Base-by-base conservation (phyloP, 371 early-diverging fungal species). In the Choanephora cucurbitarum region DNA sequence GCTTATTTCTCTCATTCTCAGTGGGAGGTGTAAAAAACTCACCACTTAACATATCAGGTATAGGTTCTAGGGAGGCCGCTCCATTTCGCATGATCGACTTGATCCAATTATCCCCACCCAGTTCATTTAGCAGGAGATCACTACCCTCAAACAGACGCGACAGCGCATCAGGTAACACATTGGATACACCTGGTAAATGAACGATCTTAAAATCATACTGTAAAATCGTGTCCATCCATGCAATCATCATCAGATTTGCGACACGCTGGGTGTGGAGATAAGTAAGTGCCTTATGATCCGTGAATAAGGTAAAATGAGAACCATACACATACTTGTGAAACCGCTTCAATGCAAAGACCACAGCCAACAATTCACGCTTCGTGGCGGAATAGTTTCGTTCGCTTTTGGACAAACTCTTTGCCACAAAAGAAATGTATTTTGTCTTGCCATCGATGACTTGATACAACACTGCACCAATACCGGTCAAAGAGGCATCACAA, bases 401-500 rank as follows among this genome's bases (percentile, higher is more conserved):
- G 11, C 40, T 40, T 23, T 50, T 50, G 17, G 50, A 40, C n/a
- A 50, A 50, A 11, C 21, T 23, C 13, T 21, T 22, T 5, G 39
- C 21, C 4, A 22, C 5, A 21, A 50, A 40, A 22, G 40, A 31
- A 18, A 50, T 40, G 14, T 50, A 50, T 18, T 46, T 19, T 11
- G 8, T 8, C 8, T 43, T 19, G 43, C 19, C 17, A n/a, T 43
- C 32, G 10, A 32, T 10, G 5, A 6, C 7, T 37, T 54, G 54
- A 3, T n/a, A 44, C 11, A 74, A 32, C 3, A 66, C 60, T 5
- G 59, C 66, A 32, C 65, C 70, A 22, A 73, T 58, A 5, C 64
- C 73, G 3, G 43, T 19, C 6, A 68, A 64, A 11, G 71, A 73
- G 0, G 72, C 72, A 56, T 79, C 72, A 9, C 70, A 70, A 3